A percentile compares a stretch with the other conserved stretches of the same genome.
Evolutionary conservation across 495 filamentous ascomycete species (phyloP).

Genomic region (Hypoxylon subgilvum): DNA sequence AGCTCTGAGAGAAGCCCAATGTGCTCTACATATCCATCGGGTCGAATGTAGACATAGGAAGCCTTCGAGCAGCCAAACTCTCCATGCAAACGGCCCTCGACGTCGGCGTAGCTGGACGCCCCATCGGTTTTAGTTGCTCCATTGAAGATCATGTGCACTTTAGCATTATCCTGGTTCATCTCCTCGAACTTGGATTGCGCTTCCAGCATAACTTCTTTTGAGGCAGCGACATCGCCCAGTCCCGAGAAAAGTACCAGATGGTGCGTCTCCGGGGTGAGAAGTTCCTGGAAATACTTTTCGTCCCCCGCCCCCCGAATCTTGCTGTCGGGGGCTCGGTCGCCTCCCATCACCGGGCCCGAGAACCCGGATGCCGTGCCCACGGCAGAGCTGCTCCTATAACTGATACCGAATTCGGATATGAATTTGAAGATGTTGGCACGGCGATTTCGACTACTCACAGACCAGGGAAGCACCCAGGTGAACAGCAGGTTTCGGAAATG

Average conservation of each 20-base stretch:
- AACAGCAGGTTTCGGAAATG: slow-evolving; percentile 43
- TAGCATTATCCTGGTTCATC: slow-evolving; percentile 12
- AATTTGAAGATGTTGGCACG: slow-evolving; percentile 40
- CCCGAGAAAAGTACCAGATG: slow-evolving; percentile 41
- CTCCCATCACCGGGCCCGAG: slow-evolving; percentile 30
- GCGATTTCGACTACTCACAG: slow-evolving; percentile 22
- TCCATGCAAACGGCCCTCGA: slow-evolving; percentile 38
- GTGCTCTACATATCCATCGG: slow-evolving; percentile 49
- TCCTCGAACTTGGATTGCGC: slow-evolving; percentile 10
- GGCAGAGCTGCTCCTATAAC: slow-evolving; percentile 42
- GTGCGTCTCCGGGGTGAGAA: slow-evolving; percentile 22
- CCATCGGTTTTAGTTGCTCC: not conserved
- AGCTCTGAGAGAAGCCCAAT: slow-evolving; percentile 43
- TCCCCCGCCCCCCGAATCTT: slow-evolving; percentile 17
- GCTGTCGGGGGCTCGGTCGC: slow-evolving; percentile 40
- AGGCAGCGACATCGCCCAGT: slow-evolving; percentile 5
- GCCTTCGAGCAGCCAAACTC: slow-evolving; percentile 45
- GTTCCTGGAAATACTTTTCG: slow-evolving; percentile 28
- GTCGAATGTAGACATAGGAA: slow-evolving; percentile 48
- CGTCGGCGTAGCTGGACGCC: slow-evolving; percentile 34
- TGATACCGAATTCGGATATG: slow-evolving; percentile 48
- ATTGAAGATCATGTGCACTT: slow-evolving; percentile 17
- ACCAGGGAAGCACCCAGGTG: slow-evolving; percentile 44
- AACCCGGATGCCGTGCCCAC: slow-evolving; percentile 18
- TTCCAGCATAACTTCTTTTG: slow-evolving; percentile 16